phyloP scores from a whole-genome alignment of 257 asterid genomes.

The Nicotiana benthamiana region DNA sequence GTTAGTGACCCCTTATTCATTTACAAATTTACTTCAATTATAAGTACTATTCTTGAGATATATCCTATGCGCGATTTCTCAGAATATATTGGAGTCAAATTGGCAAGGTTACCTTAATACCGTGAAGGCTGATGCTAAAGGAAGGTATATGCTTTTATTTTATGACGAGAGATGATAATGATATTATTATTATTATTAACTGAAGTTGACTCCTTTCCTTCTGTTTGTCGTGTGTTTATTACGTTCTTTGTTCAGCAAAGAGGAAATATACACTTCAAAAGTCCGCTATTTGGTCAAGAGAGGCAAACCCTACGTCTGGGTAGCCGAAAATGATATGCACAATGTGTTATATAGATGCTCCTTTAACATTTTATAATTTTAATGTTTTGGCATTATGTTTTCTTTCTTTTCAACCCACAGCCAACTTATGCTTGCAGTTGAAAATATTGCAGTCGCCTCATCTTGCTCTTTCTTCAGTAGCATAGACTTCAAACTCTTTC shows the following conservation, averaged over 20 bases:
- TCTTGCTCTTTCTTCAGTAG: not conserved
- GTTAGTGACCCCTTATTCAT: slow-evolving; percentile 18
- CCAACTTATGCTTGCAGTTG: not conserved
- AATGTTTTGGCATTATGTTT: not conserved
- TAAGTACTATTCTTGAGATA: not conserved
- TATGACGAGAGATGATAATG: not conserved
- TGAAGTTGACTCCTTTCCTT: not conserved
- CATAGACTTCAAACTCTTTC: not conserved
- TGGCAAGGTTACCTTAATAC: slow-evolving; percentile 81
- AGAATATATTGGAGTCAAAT: slow-evolving; percentile 78
- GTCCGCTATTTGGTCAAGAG: slow-evolving; percentile 68
- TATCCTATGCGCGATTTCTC: slow-evolving; percentile 8
- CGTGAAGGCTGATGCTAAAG: slow-evolving; percentile 74
- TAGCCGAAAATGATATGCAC: slow-evolving; percentile 85
- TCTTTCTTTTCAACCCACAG: not conserved
- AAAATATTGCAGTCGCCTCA: not conserved
- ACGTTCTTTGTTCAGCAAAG: slow-evolving; percentile 44
- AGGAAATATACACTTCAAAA: slow-evolving; percentile 64
- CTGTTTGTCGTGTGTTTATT: not conserved
- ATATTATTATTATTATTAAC: not conserved
- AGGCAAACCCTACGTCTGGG: slow-evolving; percentile 78
- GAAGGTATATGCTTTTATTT: slow-evolving; percentile 36
- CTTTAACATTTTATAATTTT: not conserved
- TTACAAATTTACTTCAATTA: not conserved
- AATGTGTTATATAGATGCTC: slow-evolving; percentile 54